These are phyloP conservation scores for Aspergillus tanneri DNA, from an alignment of 2,329 filamentous ascomycete genomes.

Conservation along the genomic window DNA sequence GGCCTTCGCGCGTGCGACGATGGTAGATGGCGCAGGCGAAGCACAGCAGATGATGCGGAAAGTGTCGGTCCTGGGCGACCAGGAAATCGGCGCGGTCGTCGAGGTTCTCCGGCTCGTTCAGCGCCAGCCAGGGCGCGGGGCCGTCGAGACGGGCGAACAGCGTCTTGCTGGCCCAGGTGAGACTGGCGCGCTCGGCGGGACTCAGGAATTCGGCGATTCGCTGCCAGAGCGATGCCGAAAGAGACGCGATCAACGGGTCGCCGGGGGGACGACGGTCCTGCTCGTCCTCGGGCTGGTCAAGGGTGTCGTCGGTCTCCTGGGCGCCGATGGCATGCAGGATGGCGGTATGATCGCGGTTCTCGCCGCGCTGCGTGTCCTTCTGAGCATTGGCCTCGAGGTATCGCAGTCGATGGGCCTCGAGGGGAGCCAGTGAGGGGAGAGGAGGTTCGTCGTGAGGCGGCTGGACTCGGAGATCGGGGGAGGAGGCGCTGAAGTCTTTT, in stretches of 20 bases:
- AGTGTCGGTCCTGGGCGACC: constrained; percentile 48
- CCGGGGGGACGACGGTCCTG: constrained; percentile 31
- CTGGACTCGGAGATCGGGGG: constrained; percentile 28
- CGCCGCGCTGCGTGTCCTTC: constrained; percentile 38
- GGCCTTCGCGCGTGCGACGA: constrained; percentile 52
- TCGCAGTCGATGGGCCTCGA: constrained; percentile 36
- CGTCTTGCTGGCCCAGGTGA: constrained; percentile 51
- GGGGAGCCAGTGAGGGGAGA: constrained; percentile 33
- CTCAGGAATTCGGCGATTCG: constrained; percentile 44
- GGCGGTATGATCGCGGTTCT: constrained; percentile 37
- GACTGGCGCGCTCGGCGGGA: constrained; percentile 49
- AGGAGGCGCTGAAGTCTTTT: constrained; percentile 31
- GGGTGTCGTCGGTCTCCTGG: constrained; percentile 29
- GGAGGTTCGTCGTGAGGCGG: constrained; percentile 27
- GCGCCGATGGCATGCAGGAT: constrained; percentile 38
- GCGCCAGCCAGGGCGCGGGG: constrained; percentile 37
- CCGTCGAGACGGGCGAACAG: constrained; percentile 49
- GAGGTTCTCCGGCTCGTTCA: constrained; percentile 46
- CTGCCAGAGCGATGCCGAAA: constrained; percentile 50
- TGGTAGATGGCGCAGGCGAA: constrained; percentile 59
- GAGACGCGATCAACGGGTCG: constrained; percentile 46
- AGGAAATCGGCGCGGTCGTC: constrained; percentile 53
- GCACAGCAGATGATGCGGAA: constrained; percentile 60
- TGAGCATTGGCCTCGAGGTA: constrained; percentile 29
- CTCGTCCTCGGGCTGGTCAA: constrained; percentile 13